These are phyloP conservation scores for Mallotus japonicus DNA, from an alignment of 441 rosid genomes.

Conservation along the genomic window DNA sequence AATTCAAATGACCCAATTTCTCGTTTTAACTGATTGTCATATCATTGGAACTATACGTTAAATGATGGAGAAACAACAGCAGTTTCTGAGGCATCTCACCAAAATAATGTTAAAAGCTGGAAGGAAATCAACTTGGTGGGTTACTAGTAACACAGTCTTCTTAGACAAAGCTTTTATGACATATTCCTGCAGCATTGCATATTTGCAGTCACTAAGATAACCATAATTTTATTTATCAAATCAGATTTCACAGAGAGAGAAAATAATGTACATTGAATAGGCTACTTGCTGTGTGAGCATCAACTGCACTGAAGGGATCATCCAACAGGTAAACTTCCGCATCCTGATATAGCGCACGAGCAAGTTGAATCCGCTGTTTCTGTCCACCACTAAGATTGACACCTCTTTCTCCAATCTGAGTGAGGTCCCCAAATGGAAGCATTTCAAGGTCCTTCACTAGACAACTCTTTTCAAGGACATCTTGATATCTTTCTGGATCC, in stretches of 20 bases:
- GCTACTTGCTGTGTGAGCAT: slow-evolving; percentile 47
- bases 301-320: slow-evolving; percentile 64
- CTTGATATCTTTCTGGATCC: slow-evolving; percentile 35
- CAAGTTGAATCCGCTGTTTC: slow-evolving; percentile 57
- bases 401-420: slow-evolving; percentile 54
- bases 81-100: slow-evolving; percentile 33
- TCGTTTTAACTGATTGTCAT: too few relatives aligned
- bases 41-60: too few relatives aligned
- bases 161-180: slow-evolving; percentile 37
- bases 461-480: slow-evolving; percentile 35
- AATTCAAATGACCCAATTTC: neutral
- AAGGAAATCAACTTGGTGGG: slow-evolving; percentile 66
- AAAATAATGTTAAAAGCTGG: slow-evolving; percentile 40
- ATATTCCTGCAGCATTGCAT: slow-evolving; percentile 38
- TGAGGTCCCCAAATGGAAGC: slow-evolving; percentile 46
- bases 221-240: neutral
- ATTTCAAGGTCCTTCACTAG: slow-evolving; percentile 43
- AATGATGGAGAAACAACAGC: too few relatives aligned
- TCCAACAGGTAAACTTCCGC: slow-evolving; percentile 57
- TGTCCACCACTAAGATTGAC: slow-evolving; percentile 58
- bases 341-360: slow-evolving; percentile 51
- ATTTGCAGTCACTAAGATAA: neutral
- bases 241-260: neutral
- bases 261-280: slow-evolving; percentile 39
- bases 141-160: slow-evolving; percentile 54